Percentiles rank a stretch among this genome's conserved stretches.
Evolutionary conservation across 805 yeast species (phyloP).

Genomic region (Starmerella cellae): DNA sequence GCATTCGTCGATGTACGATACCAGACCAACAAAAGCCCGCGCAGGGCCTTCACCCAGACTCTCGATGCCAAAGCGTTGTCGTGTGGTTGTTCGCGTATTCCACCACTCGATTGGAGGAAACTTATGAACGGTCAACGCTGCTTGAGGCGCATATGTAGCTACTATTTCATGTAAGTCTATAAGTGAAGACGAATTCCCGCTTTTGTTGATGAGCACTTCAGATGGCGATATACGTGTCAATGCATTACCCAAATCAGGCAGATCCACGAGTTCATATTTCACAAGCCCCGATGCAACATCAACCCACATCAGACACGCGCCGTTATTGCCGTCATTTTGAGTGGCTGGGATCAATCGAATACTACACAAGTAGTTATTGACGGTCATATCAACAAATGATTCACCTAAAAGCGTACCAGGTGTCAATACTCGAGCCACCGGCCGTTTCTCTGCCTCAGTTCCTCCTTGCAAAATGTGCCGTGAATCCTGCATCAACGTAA

Average conservation of each 20-base stretch:
- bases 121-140: conserved; percentile 39
- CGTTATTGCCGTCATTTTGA: conserved; percentile 15
- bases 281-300: conserved; percentile 78
- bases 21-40: conserved; percentile 47
- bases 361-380: conserved; percentile 57
- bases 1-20: conserved; percentile 59
- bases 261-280: conserved; percentile 45
- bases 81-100: conserved; percentile 1
- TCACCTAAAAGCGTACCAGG: conserved; percentile 92
- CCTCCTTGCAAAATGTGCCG: conserved; percentile 23
- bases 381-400: conserved; percentile 56
- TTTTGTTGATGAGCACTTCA: conserved; percentile 48
- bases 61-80: conserved; percentile 12
- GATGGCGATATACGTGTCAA: conserved; percentile 67
- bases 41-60: conserved; percentile 30
- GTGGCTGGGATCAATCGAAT: conserved; percentile 26
- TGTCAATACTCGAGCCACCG: conserved; percentile 66
- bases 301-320: conserved; percentile 78
- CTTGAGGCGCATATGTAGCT: conserved; percentile 8
- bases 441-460: conserved; percentile 35
- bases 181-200: conserved; percentile 40
- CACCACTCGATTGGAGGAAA: conserved; percentile 27
- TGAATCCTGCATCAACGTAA: conserved; percentile 47
- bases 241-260: conserved; percentile 52
- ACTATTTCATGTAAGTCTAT: conserved; percentile 44